Percentiles rank a stretch among this genome's conserved stretches.
These are phyloP conservation scores for Aspergillus awamori DNA, from an alignment of 2,329 filamentous ascomycete genomes.

Conservation along the genomic window DNA sequence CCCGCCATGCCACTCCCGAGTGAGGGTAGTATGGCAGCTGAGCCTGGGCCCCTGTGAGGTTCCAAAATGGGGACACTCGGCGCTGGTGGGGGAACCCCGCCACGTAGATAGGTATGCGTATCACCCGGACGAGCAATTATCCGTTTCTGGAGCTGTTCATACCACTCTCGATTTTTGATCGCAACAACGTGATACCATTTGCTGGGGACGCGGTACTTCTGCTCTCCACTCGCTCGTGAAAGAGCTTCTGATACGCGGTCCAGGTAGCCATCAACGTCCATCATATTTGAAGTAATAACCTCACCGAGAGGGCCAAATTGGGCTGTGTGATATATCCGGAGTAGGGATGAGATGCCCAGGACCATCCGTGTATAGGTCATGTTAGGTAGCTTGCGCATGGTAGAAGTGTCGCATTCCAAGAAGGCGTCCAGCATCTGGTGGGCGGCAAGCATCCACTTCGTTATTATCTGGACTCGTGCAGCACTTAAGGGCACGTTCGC, in stretches of 20 bases:
- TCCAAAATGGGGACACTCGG: neutral
- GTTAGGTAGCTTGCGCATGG: constrained; percentile 7
- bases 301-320: constrained; percentile 1
- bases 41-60: neutral
- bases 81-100: neutral
- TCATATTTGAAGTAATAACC: neutral
- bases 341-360: constrained; percentile 1
- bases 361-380: constrained; percentile 6
- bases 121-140: neutral
- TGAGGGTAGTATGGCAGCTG: neutral
- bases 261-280: constrained; percentile 4
- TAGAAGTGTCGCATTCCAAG: neutral
- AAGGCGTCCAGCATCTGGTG: constrained; percentile 4
- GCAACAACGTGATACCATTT: constrained; percentile 6
- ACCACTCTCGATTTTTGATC: constrained; percentile 7
- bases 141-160: neutral
- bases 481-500: neutral
- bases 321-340: constrained; percentile 1
- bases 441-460: constrained; percentile 3
- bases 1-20: neutral
- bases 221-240: neutral
- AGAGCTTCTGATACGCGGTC: neutral
- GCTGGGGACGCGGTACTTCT: constrained; percentile 6
- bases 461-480: constrained; percentile 1
- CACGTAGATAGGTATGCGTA: neutral